Base-by-base conservation (phyloP, 768 basidiomycete genomes). In the Trametes villosa region DNA sequence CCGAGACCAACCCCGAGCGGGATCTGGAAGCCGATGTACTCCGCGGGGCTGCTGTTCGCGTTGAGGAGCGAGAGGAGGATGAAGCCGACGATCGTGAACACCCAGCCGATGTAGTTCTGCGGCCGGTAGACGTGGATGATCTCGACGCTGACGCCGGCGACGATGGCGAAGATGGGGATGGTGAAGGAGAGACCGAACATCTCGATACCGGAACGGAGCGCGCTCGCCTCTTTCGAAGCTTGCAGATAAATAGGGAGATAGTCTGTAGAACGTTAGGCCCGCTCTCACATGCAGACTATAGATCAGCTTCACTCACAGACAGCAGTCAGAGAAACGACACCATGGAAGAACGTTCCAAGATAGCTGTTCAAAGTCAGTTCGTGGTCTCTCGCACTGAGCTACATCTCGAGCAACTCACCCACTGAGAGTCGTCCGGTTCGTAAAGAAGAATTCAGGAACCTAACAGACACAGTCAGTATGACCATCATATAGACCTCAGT, bases 181-280 rank as follows among this genome's bases (percentile, higher is more conserved):
- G 73, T 49, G 34, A 77, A 78, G 0, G 78, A 76, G 29, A 60
- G 49, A 12, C 40, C 47, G 44, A 64, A 51, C 5, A 51, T 48
- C 12, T 78, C 64, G 45, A 64, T 42, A 20, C 62, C 53, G 13
- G 57, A 59, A 9, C 26, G 46, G 33, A 56, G 24, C 0, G 82
- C 75, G 8, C 73, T 70, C 13, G 66, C 69, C 17, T 71, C 75
- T 34, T 74, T 75, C 68, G 74, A 75, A 0, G 76, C 78, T 63
- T 81, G 79, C 40, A 75, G 74, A 54, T 72, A 79, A 36, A 76
- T 68, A 0, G 69, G 75, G 49, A 74, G 74, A 63, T 69, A 82
- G 65, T 74, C 80, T 82, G 66, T 13, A 65, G 44, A 26, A 78
- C 81, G 41, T 12, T 2, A 18, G 69, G 65, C 0, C 74, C 22